These are phyloP conservation scores for Trichoderma sp. DNA, from an alignment of 2,329 filamentous ascomycete species.

Conservation along the genomic window DNA sequence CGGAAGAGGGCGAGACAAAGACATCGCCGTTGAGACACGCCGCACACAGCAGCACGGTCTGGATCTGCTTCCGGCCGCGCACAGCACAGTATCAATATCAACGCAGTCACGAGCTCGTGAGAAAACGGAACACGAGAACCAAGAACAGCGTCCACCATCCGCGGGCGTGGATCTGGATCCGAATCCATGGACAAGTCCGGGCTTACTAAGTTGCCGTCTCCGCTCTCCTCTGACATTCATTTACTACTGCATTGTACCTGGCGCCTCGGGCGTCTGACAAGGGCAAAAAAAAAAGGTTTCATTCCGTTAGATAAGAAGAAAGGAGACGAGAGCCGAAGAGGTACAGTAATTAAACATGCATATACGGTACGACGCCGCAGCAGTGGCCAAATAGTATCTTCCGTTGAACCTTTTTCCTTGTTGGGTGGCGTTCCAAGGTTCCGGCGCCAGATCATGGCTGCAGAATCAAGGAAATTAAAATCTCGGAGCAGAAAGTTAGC, in stretches of 20 bases:
- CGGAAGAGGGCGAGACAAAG: not conserved
- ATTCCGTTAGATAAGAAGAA: not conserved
- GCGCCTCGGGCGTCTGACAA: not conserved
- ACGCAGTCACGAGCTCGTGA: conserved; percentile 6
- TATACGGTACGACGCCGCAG: not conserved
- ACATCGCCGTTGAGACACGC: not conserved
- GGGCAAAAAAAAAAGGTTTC: not conserved
- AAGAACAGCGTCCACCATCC: conserved; percentile 5
- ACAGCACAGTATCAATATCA: too few relatives aligned
- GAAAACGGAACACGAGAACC: conserved; percentile 1
- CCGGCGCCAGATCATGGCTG: conserved; percentile 4
- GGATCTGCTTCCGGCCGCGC: not conserved
- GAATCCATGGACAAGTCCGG: conserved; percentile 7
- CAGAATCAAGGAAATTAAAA: conserved; percentile 12
- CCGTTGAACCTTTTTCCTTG: not conserved
- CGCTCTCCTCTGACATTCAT: not conserved
- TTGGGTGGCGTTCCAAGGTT: conserved; percentile 13
- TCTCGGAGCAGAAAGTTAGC: conserved; percentile 1
- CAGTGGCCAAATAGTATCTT: not conserved
- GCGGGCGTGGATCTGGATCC: conserved; percentile 14
- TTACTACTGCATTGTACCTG: not conserved
- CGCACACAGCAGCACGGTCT: not conserved
- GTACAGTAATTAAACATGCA: conserved; percentile 16
- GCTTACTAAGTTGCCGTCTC: conserved; percentile 11
- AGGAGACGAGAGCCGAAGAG: not conserved